These are phyloP conservation scores for Elaeagnus macrophylla DNA, from an alignment of 306 rosid genomes.

Conservation along the genomic window DNA sequence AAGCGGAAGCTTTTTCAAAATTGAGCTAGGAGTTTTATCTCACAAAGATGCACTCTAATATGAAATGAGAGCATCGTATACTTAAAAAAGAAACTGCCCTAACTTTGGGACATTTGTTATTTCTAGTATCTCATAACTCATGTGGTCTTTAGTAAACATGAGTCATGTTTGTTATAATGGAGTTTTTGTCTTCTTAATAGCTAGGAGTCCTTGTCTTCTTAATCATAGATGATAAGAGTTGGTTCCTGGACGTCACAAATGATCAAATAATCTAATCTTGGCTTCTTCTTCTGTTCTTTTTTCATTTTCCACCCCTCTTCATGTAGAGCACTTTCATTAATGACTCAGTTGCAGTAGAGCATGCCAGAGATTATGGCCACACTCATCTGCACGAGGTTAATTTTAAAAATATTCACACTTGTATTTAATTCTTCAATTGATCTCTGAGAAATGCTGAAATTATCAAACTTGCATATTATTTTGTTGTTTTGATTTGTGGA, in stretches of 20 bases:
- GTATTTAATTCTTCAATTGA: neutral
- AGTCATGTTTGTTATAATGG: too few relatives aligned
- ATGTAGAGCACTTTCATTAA: conserved; percentile 71
- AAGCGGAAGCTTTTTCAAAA: neutral
- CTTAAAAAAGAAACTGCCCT: neutral
- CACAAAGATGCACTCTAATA: neutral
- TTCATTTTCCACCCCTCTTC: neutral
- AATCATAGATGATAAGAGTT: too few relatives aligned
- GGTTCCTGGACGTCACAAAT: too few relatives aligned
- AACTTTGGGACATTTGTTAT: neutral
- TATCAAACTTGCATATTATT: conserved; percentile 3
- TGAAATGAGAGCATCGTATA: neutral
- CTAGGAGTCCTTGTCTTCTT: too few relatives aligned
- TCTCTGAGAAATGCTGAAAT: conserved; percentile 1
- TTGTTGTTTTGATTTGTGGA: conserved; percentile 5
- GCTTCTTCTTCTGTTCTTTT: neutral
- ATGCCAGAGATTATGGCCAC: conserved; percentile 84
- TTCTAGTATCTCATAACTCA: neutral
- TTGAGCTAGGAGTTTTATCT: neutral
- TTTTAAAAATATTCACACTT: neutral
- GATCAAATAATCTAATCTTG: too few relatives aligned
- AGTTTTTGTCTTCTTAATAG: too few relatives aligned
- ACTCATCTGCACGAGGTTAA: conserved; percentile 76
- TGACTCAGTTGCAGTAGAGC: conserved; percentile 56
- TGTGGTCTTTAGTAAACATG: neutral